Conservation (phyloP, 805 yeast species). For the Diddensiella caesifluorescens region DNA sequence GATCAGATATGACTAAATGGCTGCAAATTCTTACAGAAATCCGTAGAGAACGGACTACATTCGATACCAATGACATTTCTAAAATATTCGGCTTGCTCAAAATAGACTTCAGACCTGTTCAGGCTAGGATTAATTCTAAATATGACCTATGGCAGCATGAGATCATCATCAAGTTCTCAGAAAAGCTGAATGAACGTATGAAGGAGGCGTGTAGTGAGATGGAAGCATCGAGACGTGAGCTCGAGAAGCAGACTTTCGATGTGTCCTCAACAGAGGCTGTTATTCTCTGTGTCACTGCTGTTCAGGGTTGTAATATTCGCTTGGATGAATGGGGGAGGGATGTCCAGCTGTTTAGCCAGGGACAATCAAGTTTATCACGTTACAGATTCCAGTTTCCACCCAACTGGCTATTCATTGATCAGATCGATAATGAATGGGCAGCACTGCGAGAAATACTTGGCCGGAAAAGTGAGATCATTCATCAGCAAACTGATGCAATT, state of each 20-base stretch:
- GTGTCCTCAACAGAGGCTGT: conserved; percentile 38
- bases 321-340: conserved; percentile 23
- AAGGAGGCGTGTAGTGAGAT: conserved; percentile 33
- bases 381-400: conserved; percentile 45
- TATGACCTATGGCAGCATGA: conserved; percentile 56
- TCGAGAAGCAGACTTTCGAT: conserved; percentile 37
- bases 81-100: conserved; percentile 39
- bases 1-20: conserved; percentile 44
- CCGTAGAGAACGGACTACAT: conserved; percentile 38
- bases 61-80: conserved; percentile 46
- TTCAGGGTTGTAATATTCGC: conserved; percentile 34
- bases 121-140: conserved; percentile 45
- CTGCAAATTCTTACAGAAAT: conserved; percentile 41
- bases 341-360: conserved; percentile 27
- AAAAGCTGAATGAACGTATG: conserved; percentile 33
- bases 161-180: conserved; percentile 39
- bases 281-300: conserved; percentile 35
- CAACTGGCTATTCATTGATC: conserved; percentile 60
- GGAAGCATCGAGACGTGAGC: conserved; percentile 29
- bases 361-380: conserved; percentile 40
- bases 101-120: conserved; percentile 50
- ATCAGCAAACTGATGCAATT: conserved; percentile 40
- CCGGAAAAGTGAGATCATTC: conserved; percentile 36
- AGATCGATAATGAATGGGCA: conserved; percentile 46
- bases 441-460: conserved; percentile 39